Evolutionary conservation across 2,329 filamentous ascomycete genomes (phyloP), one percentile per base, ranked within the genome.

Genomic region (Ophiosphaerella korrae): DNA sequence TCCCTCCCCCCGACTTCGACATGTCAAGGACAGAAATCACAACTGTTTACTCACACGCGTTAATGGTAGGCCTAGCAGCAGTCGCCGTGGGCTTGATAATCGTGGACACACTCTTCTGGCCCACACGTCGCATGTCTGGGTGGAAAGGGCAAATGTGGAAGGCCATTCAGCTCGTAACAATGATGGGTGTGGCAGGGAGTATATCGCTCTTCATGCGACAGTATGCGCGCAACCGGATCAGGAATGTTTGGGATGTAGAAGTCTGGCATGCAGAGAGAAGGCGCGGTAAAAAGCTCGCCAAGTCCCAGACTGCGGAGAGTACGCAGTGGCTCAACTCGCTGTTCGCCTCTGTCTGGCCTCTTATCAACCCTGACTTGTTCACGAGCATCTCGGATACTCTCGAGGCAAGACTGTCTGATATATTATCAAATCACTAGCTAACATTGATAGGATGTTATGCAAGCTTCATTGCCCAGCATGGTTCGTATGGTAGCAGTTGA

Each of bases 331-430:
- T 91, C 46, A 91, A 91, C 65, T 86, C 83, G 4, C 69, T 90
- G 0, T 66, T 91, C 7, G 77, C 81, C 3, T 83, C 87, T 1
- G 80, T 90, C 5, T 91, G 88, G 88, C 87, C 87, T 0, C 77
- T 92, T 26, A 80, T 91, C 63, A 91, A 91, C 63, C 88, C 88
- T 0, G 88, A 91, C 60, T 78, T 92, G 1, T 90, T 91, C 61
- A 80, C 82, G 1, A 84, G 83, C 31, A 70, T 90, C 2, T 82
- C 84, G 0, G 88, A 91, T 62, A 88, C 84, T 24, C 80, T 92
- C 3, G 88, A 91, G 60, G 69, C 72, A 56, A 42, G 59, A 29
- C 12, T 5, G 31, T 11, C 4, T 3, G 1, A 9, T 14, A 7
- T 38, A 4, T 14, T 36, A 6, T 16, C n/a, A n/a, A 37, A 21